A percentile compares a stretch with the other conserved stretches of the same genome.
Conservation (phyloP, 2,329 filamentous ascomycete species). For the Lasiodiplodia gonubiensis region DNA sequence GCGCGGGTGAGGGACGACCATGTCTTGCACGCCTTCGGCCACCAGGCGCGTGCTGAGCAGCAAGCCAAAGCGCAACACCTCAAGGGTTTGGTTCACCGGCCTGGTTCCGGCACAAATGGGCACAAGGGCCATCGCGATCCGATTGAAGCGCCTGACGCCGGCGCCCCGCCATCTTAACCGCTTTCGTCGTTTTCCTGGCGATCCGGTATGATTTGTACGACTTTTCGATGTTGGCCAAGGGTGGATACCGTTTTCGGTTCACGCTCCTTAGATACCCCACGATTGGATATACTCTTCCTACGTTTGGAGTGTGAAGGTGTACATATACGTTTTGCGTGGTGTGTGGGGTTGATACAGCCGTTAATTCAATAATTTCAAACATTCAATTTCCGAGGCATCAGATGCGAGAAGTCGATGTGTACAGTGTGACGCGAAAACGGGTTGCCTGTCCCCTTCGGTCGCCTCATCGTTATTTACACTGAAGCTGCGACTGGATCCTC, state of each 20-base stretch:
- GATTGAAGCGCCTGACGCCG: slow-evolving; percentile 4
- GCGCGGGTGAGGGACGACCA: slow-evolving; percentile 16
- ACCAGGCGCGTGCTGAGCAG: slow-evolving; percentile 18
- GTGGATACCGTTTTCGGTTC: neutral
- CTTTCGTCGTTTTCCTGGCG: neutral
- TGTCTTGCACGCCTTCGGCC: slow-evolving; percentile 15
- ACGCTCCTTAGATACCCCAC: slow-evolving; percentile 24
- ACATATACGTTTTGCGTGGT: neutral
- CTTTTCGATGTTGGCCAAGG: neutral
- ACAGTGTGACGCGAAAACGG: too few species aligned
- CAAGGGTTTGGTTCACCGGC: slow-evolving; percentile 22
- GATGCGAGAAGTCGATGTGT: too few species aligned
- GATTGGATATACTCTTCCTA: neutral
- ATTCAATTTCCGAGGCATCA: too few species aligned
- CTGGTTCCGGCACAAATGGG: slow-evolving; percentile 7
- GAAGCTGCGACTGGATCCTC: too few species aligned
- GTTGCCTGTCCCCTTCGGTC: too few species aligned
- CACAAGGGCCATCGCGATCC: slow-evolving; percentile 17
- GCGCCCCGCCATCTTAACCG: neutral
- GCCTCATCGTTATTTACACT: too few species aligned
- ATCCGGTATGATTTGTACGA: neutral
- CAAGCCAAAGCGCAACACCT: slow-evolving; percentile 29
- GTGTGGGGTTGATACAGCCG: neutral
- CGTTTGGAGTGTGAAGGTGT: neutral
- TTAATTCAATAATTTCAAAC: neutral